Conservation (phyloP, 352 stramenopile genomes). For the Globisporangium cystogenes region DNA sequence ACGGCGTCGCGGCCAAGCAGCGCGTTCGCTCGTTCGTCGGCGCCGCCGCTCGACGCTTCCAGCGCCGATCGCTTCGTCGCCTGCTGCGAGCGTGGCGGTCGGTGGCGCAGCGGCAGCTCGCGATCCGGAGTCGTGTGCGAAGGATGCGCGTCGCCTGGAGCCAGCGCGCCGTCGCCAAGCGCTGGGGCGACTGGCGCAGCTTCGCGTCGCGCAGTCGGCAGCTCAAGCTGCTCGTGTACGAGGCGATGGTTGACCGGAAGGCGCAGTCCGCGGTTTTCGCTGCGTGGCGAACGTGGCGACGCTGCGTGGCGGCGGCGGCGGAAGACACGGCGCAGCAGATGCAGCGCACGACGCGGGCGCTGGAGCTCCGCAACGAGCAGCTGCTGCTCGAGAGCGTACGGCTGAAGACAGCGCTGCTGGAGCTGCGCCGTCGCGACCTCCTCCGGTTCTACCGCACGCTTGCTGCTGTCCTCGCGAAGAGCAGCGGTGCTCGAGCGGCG, state of each 20-base stretch:
- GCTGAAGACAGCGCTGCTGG: conserved; percentile 8
- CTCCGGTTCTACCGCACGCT: conserved; percentile 7
- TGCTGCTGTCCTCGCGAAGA: conserved; percentile 1
- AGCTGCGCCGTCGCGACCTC: conserved; percentile 10
- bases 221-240: conserved; percentile 7
- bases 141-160: not conserved
- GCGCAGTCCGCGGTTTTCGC: not conserved
- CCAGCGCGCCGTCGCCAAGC: not conserved
- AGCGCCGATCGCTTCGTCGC: not conserved
- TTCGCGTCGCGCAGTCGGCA: not conserved
- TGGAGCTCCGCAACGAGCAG: conserved; percentile 16
- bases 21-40: not conserved
- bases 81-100: conserved; percentile 1
- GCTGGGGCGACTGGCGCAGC: conserved; percentile 2
- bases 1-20: not conserved
- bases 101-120: not conserved
- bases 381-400: conserved; percentile 18
- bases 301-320: not conserved
- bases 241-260: conserved; percentile 1
- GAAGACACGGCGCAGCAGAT: conserved; percentile 4
- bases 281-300: conserved; percentile 10
- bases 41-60: not conserved
- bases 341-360: conserved; percentile 9
- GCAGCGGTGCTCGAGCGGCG: not conserved
- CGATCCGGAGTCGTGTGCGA: not conserved